Evolutionary conservation across 2,329 filamentous ascomycete species (phyloP).

Genomic region (Aureobasidium sp.): DNA sequence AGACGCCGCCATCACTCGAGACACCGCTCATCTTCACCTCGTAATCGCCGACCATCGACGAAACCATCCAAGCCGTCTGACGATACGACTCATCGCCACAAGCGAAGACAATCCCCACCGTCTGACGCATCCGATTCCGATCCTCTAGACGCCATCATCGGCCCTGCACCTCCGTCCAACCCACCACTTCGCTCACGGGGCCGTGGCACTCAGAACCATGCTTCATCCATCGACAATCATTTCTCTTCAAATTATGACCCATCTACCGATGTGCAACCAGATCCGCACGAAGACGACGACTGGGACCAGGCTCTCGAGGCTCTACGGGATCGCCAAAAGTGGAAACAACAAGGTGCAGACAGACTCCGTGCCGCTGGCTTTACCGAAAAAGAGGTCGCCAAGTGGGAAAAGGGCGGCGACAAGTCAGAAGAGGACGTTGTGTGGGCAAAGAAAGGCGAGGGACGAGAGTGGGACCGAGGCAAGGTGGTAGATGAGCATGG

Average conservation of each 20-base stretch:
- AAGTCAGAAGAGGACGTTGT: constrained; percentile 45
- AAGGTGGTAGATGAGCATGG: constrained; percentile 52
- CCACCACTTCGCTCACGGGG: constrained; percentile 53
- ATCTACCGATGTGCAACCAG: constrained; percentile 38
- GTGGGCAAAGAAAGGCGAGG: constrained; percentile 41
- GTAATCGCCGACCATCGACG: background rate
- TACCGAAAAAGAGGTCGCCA: constrained; percentile 63
- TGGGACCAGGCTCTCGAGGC: constrained; percentile 79
- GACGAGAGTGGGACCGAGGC: constrained; percentile 60
- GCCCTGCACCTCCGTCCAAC: constrained; percentile 54
- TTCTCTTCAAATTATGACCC: constrained; percentile 64
- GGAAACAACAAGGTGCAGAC: constrained; percentile 68
- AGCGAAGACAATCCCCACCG: background rate
- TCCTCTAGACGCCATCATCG: constrained; percentile 67
- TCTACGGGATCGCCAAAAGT: constrained; percentile 70
- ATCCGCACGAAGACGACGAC: constrained; percentile 41
- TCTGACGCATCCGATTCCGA: constrained; percentile 50
- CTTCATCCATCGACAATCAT: constrained; percentile 68
- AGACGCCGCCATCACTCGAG: background rate
- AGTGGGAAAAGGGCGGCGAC: constrained; percentile 62
- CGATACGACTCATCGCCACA: background rate
- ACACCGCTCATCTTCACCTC: background rate
- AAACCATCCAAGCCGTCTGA: background rate
- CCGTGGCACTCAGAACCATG: constrained; percentile 53
- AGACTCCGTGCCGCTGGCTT: constrained; percentile 73